These are phyloP conservation scores for Aspergillus awamori DNA, from an alignment of 2,329 filamentous ascomycete genomes.

Conservation along the genomic window DNA sequence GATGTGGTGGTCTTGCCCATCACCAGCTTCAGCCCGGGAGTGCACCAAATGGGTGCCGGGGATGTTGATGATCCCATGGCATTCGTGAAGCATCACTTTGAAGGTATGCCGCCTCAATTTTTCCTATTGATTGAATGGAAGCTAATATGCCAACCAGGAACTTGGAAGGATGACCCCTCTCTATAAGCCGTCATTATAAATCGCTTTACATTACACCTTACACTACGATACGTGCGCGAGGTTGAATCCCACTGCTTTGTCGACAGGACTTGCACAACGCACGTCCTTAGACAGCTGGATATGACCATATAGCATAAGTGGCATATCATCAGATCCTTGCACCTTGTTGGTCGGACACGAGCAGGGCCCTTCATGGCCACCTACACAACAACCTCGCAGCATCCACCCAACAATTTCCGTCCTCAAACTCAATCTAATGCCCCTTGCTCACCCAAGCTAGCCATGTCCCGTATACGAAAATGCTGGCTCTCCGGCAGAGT, in stretches of 20 bases:
- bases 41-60: constrained; percentile 87
- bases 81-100: constrained; percentile 95
- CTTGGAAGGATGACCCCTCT: constrained; percentile 44
- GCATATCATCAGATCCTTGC: not conserved
- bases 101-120: constrained; percentile 60
- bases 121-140: not conserved
- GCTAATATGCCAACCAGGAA: constrained; percentile 30
- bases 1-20: constrained; percentile 94
- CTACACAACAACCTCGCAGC: not conserved
- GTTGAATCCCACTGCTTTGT: no score
- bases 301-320: not conserved
- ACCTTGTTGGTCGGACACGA: not conserved
- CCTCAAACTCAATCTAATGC: not conserved
- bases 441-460: not conserved
- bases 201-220: not conserved
- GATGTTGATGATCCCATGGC: constrained; percentile 92
- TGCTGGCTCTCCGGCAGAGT: not conserved
- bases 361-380: not conserved
- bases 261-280: not conserved
- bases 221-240: not conserved
- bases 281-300: not conserved
- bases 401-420: not conserved
- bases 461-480: not conserved
- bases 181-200: constrained; percentile 20
- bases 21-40: constrained; percentile 94